phyloP scores from a whole-genome alignment of 768 basidiomycete species.

The Chalciporus chontae region DNA sequence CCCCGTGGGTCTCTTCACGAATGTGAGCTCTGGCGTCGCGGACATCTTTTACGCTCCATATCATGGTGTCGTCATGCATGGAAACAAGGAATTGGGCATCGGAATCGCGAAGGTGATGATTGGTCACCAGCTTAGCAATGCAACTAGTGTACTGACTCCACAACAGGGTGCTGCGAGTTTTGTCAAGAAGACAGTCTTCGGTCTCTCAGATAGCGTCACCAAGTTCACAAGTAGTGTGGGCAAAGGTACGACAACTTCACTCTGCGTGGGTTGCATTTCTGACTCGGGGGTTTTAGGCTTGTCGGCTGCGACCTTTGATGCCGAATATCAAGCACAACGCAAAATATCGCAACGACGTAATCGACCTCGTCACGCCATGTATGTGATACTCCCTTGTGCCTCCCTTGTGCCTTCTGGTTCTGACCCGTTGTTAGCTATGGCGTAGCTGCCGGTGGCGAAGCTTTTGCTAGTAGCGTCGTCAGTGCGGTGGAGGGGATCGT shows the following conservation, averaged over 20 bases:
- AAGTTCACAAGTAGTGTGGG: constrained; percentile 97
- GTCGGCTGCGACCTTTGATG: constrained; percentile 94
- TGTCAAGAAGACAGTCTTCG: constrained; percentile 98
- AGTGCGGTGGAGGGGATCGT: constrained; percentile 96
- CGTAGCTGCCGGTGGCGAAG: constrained; percentile 92
- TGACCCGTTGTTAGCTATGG: constrained; percentile 62
- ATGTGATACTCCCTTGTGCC: constrained; percentile 21
- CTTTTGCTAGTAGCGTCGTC: constrained; percentile 88
- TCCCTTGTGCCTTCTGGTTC: not conserved
- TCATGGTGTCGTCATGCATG: constrained; percentile 94
- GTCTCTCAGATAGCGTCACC: constrained; percentile 92
- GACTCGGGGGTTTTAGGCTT: constrained; percentile 52
- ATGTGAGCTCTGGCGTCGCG: constrained; percentile 95
- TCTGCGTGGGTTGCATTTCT: not conserved
- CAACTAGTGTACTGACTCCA: constrained; percentile 11
- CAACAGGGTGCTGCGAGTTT: constrained; percentile 94
- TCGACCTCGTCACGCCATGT: constrained; percentile 95
- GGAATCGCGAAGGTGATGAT: constrained; percentile 82
- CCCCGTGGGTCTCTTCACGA: constrained; percentile 96
- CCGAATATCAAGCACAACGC: constrained; percentile 89
- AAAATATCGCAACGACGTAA: constrained; percentile 89
- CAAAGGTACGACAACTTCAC: constrained; percentile 57
- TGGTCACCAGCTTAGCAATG: not conserved
- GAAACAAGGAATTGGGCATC: constrained; percentile 89
- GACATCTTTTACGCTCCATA: constrained; percentile 99